Evolutionary conservation across 352 stramenopile species (phyloP).

Genomic region (Phytophthora nicotianae): DNA sequence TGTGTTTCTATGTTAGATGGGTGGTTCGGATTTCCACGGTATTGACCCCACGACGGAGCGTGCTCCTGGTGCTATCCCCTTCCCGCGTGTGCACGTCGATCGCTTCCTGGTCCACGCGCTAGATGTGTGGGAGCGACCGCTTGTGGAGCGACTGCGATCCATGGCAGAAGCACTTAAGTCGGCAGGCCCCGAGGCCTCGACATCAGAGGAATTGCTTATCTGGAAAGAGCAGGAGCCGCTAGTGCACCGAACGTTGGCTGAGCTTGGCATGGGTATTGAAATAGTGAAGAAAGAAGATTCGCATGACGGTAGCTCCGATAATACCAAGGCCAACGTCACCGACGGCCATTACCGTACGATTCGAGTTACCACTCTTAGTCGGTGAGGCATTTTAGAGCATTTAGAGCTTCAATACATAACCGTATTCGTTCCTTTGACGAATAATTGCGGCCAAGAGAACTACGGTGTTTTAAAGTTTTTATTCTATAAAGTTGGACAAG

Average conservation of each 20-base stretch:
- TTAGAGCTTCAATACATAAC: slow-evolving; percentile 8
- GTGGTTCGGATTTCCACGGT: slow-evolving; percentile 86
- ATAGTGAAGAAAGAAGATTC: slow-evolving; percentile 19
- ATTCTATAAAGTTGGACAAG: slow-evolving; percentile 6
- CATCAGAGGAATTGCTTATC: slow-evolving; percentile 50
- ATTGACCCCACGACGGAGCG: slow-evolving; percentile 76
- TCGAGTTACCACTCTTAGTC: slow-evolving; percentile 22
- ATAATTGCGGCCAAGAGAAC: no score
- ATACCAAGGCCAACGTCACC: neutral
- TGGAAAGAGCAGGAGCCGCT: slow-evolving; percentile 57
- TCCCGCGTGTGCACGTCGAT: slow-evolving; percentile 74
- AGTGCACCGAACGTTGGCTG: slow-evolving; percentile 36
- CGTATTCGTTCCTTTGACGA: no score
- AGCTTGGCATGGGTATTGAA: slow-evolving; percentile 37
- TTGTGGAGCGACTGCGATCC: slow-evolving; percentile 46
- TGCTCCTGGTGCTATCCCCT: slow-evolving; percentile 74
- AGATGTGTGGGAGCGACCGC: slow-evolving; percentile 64
- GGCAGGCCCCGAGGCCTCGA: slow-evolving; percentile 5
- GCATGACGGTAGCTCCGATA: slow-evolving; percentile 1
- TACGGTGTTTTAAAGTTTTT: neutral
- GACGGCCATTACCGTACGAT: slow-evolving; percentile 41
- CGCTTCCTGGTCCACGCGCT: slow-evolving; percentile 73
- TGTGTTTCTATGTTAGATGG: slow-evolving; percentile 47
- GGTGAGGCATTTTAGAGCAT: slow-evolving; percentile 14
- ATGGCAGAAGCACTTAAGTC: slow-evolving; percentile 38